Percentiles rank a stretch among this genome's conserved stretches.
These are phyloP conservation scores for Thermomucor indicae-seudaticae DNA, from an alignment of 371 early-diverging fungal species.

Conservation along the genomic window DNA sequence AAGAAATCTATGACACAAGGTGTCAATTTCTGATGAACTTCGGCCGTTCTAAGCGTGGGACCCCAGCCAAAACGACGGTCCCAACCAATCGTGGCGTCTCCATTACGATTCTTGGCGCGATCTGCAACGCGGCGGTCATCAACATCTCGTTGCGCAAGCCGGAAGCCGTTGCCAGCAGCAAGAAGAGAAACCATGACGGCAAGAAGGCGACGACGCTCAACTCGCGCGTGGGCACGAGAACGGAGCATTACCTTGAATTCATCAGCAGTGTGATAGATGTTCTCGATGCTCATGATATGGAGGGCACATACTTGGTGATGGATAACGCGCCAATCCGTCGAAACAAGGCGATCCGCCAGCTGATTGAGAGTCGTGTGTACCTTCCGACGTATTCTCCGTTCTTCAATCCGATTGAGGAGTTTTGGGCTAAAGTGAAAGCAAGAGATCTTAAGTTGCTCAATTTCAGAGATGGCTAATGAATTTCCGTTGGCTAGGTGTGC, in stretches of 20 bases:
- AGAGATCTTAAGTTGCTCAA: too few species aligned
- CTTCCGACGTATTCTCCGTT: constrained; percentile 10
- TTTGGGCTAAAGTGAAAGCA: neutral
- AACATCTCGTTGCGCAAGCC: neutral
- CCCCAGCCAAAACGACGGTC: too few species aligned
- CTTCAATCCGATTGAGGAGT: constrained; percentile 6
- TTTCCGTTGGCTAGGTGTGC: too few species aligned
- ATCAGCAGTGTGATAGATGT: neutral
- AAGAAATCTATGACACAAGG: too few species aligned
- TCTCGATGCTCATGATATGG: neutral
- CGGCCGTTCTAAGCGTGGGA: too few species aligned
- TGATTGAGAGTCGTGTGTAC: neutral
- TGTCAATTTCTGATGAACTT: too few species aligned
- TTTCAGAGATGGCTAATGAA: too few species aligned
- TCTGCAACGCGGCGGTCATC: neutral
- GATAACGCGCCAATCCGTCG: constrained; percentile 6
- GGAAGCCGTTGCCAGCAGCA: neutral
- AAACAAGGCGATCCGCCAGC: neutral
- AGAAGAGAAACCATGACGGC: neutral
- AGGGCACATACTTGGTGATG: neutral
- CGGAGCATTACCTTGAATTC: neutral
- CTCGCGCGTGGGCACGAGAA: neutral
- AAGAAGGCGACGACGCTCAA: neutral
- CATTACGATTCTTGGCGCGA: neutral
- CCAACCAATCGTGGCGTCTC: too few species aligned